Conservation (phyloP, 768 basidiomycete species). For the Suillus tomentosus region DNA sequence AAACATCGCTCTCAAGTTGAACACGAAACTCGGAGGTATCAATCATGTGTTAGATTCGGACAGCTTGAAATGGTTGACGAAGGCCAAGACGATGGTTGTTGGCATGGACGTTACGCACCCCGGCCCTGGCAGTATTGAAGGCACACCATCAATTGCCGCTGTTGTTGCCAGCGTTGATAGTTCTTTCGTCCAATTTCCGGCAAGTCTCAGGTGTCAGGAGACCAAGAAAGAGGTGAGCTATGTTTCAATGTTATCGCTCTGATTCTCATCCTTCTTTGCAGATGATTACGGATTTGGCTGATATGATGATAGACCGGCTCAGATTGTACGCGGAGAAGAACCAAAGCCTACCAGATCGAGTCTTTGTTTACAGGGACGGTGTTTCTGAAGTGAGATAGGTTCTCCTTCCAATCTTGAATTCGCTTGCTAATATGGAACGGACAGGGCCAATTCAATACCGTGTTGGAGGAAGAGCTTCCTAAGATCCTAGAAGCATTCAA, state of each 20-base stretch:
- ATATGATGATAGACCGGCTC: slow-evolving; percentile 75
- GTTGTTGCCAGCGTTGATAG: slow-evolving; percentile 78
- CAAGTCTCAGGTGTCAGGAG: slow-evolving; percentile 67
- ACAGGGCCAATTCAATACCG: slow-evolving; percentile 73
- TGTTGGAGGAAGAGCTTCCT: slow-evolving; percentile 61
- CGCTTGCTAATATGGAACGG: neutral
- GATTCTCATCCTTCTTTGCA: slow-evolving; percentile 28
- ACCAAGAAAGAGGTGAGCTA: slow-evolving; percentile 27
- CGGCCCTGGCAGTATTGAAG: slow-evolving; percentile 61
- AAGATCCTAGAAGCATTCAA: slow-evolving; percentile 63
- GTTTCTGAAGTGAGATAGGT: slow-evolving; percentile 65
- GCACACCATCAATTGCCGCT: slow-evolving; percentile 82
- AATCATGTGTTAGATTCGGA: slow-evolving; percentile 70
- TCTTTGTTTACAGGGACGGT: slow-evolving; percentile 79
- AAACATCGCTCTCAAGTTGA: slow-evolving; percentile 80
- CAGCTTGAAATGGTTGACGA: slow-evolving; percentile 65
- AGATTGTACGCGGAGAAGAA: slow-evolving; percentile 57
- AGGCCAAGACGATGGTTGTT: slow-evolving; percentile 76
- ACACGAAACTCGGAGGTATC: slow-evolving; percentile 79
- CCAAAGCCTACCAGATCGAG: slow-evolving; percentile 59
- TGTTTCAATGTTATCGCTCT: neutral
- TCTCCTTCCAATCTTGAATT: neutral
- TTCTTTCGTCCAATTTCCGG: slow-evolving; percentile 76
- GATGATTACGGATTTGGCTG: slow-evolving; percentile 69
- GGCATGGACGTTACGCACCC: slow-evolving; percentile 88